These are phyloP conservation scores for Oryza glumipatula DNA, from an alignment of 176 grass and related monocot species.

Conservation along the genomic window DNA sequence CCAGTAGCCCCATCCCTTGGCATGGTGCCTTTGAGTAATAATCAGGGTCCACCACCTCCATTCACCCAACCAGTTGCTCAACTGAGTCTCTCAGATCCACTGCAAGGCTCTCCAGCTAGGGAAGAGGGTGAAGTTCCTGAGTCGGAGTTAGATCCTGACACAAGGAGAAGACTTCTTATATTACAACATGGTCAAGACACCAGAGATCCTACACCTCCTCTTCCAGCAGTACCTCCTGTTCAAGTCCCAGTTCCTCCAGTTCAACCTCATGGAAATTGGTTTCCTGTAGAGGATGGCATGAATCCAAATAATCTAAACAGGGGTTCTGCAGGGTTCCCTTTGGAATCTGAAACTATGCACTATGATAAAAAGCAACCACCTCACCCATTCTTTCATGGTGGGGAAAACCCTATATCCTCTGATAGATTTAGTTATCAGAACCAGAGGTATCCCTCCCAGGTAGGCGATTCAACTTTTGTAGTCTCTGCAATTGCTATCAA, in stretches of 20 bases:
- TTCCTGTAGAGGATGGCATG: constrained; percentile 57
- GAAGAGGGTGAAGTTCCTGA: constrained; percentile 99
- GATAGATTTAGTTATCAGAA: constrained; percentile 69
- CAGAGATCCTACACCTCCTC: constrained; percentile 75
- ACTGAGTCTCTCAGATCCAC: constrained; percentile 60
- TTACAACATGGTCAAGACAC: constrained; percentile 97
- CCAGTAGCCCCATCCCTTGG: constrained; percentile 46
- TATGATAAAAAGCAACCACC: constrained; percentile 59
- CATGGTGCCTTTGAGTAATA: constrained; percentile 53
- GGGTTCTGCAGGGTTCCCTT: constrained; percentile 55
- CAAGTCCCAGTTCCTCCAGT: constrained; percentile 70
- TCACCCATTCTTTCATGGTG: constrained; percentile 58
- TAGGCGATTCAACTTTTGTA: constrained; percentile 40
- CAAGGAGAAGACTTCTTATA: constrained; percentile 96
- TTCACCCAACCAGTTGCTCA: constrained; percentile 63
- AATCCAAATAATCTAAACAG: constrained; percentile 59
- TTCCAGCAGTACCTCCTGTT: constrained; percentile 49
- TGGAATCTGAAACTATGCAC: constrained; percentile 55
- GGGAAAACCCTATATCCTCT: constrained; percentile 59
- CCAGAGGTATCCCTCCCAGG: constrained; percentile 78
- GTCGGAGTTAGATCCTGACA: constrained; percentile 96
- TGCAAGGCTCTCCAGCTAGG: constrained; percentile 85
- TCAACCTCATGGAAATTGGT: constrained; percentile 75
- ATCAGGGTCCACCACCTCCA: constrained; percentile 41
- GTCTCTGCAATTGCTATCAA: constrained; percentile 22